Evolutionary conservation across 192 early-diverging fungal species (phyloP).

Genomic region (Endogone sp.): DNA sequence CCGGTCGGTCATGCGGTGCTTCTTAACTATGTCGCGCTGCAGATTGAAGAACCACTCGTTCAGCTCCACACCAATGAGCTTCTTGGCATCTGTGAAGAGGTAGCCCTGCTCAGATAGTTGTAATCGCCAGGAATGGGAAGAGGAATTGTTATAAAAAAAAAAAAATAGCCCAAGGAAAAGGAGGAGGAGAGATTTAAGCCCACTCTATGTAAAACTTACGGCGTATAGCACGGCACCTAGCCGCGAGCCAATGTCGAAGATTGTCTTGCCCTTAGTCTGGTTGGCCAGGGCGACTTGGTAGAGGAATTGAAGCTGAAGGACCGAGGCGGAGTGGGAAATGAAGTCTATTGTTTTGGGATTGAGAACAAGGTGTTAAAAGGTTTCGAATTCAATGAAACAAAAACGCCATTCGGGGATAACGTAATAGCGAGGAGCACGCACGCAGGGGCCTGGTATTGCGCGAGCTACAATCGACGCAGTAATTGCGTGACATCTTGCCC

Average conservation of each 20-base stretch:
- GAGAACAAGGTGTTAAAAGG: neutral
- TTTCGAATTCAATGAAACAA: neutral
- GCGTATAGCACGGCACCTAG: constrained; percentile 53
- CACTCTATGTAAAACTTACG: constrained; percentile 21
- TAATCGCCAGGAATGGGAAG: neutral
- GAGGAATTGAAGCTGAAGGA: constrained; percentile 49
- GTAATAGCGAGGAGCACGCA: constrained; percentile 12
- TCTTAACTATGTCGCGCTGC: constrained; percentile 41
- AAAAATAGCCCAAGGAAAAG: neutral
- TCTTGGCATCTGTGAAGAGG: constrained; percentile 45
- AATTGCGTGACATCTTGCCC: constrained; percentile 49
- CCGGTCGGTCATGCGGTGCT: constrained; percentile 48
- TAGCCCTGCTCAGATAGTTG: constrained; percentile 50
- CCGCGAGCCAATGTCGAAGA: constrained; percentile 58
- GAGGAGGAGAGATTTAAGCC: neutral
- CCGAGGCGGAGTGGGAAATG: constrained; percentile 56
- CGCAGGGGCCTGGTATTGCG: constrained; percentile 38
- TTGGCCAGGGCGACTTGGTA: constrained; percentile 42
- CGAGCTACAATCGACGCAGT: constrained; percentile 49
- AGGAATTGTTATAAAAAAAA: neutral
- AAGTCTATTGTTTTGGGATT: constrained; percentile 30
- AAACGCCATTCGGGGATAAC: neutral
- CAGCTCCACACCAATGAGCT: constrained; percentile 55
- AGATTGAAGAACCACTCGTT: constrained; percentile 55
- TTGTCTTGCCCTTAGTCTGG: constrained; percentile 36